Evolutionary conservation across 140 eudicot species (phyloP), one percentile per base, ranked within the genome.

Genomic region (Ambrosia hybrid): DNA sequence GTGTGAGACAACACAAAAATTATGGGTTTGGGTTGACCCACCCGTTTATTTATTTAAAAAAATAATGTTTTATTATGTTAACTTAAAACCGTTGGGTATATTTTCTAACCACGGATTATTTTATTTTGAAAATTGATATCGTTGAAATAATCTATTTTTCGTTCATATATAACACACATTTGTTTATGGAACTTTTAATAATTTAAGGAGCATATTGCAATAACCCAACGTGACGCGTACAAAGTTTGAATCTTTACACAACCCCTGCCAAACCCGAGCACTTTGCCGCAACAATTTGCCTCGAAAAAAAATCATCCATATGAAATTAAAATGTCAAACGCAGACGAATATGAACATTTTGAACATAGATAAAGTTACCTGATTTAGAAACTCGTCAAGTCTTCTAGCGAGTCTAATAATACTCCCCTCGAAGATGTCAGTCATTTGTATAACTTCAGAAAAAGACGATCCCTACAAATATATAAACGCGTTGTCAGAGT

Each of bases 391-490:
- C 64, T 57, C 45, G 71, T 57, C 45, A 73, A 76, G 17, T 39
- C 72, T 16, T 76, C 81, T n/a, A 14, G 65, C 67, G 4, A 62
- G 67, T 36, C 67, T 34, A 0, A 62, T 62, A 62, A 62, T 62
- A 36, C 67, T 62, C 64, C 67, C 67, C 46, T 62, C 67, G 34
- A 34, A 62, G 48, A 62, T 62, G 36, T 62, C 67, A 62, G 67
- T 62, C 67, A 62, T 62, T 62, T 62, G 67, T 62, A 62, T 36
- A 36, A 62, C 67, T 62, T 62, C 67, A 62, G 67, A 62, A 62
- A 62, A 62, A 4, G 67, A 33, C 10, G 67, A 62, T 13, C 67
- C 67, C 67, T 62, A 37, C n/a, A 66, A 43, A 5, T 9, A 16
- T 41, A 16, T 34, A 10, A 12, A 62, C 37, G 46, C 26, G 30